Evolutionary conservation across 225 moss, liverwort and hornwort genomes (phyloP).

Genomic region (Thuidium tamariscinum): DNA sequence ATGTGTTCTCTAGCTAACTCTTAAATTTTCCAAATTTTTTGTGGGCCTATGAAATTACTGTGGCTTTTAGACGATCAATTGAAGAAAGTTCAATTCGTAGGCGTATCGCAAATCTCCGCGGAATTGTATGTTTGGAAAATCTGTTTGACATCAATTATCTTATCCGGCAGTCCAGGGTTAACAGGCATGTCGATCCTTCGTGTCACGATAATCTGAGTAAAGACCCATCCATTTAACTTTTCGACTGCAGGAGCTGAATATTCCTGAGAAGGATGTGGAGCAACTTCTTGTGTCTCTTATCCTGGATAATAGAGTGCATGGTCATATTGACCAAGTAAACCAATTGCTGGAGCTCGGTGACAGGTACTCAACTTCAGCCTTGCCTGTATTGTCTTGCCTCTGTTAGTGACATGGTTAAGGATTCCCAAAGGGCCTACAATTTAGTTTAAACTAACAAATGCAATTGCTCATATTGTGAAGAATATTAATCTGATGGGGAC

Average conservation of each 20-base stretch:
- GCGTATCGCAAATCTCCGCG: not conserved
- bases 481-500: not conserved
- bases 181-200: not conserved
- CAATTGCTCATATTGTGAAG: not conserved
- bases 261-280: conserved; percentile 96
- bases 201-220: not conserved
- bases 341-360: conserved; percentile 97
- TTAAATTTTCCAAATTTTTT: not conserved
- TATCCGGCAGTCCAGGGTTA: not conserved
- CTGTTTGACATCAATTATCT: not conserved
- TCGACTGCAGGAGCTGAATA: conserved; percentile 72
- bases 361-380: conserved; percentile 31
- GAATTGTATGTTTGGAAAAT: not conserved
- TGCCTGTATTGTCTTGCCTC: not conserved
- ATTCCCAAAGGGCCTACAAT: not conserved
- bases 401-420: not conserved
- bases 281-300: conserved; percentile 93
- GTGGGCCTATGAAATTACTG: not conserved
- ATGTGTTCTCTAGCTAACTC: not conserved
- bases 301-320: conserved; percentile 97
- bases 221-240: not conserved
- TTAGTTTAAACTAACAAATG: not conserved
- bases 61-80: not conserved
- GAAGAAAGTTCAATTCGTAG: not conserved
- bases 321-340: conserved; percentile 99